These are phyloP conservation scores for Metarhizium sp. DNA, from an alignment of 2,329 filamentous ascomycete genomes.

Conservation along the genomic window DNA sequence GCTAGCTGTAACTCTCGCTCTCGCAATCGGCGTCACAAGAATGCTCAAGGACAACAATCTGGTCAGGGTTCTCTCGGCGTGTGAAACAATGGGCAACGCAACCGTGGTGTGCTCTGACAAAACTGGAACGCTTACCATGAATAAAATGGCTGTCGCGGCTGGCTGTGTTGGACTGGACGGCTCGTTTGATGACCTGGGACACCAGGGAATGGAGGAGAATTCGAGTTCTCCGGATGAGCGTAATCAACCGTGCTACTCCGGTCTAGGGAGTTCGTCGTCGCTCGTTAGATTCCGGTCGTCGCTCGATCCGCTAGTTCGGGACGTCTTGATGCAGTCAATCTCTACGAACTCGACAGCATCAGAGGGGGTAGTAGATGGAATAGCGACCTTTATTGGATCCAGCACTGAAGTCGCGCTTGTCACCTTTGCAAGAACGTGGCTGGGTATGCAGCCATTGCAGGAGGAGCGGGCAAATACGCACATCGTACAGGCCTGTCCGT, in stretches of 20 bases:
- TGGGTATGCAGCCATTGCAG: slow-evolving; percentile 35
- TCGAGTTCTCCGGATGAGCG: no score
- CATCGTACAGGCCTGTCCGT: slow-evolving; percentile 38
- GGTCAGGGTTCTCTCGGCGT: slow-evolving; percentile 56
- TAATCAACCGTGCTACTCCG: background rate
- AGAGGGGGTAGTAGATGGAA: slow-evolving; percentile 33
- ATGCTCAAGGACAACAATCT: slow-evolving; percentile 65
- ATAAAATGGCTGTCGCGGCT: slow-evolving; percentile 19
- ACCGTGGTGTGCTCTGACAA: slow-evolving; percentile 67
- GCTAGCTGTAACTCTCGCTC: slow-evolving; percentile 56
- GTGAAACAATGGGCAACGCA: slow-evolving; percentile 64
- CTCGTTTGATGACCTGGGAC: background rate
- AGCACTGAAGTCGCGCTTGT: slow-evolving; percentile 46
- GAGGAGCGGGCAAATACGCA: slow-evolving; percentile 19
- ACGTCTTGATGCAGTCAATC: slow-evolving; percentile 30
- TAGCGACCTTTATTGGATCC: slow-evolving; percentile 37
- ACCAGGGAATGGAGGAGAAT: background rate
- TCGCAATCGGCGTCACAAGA: slow-evolving; percentile 59
- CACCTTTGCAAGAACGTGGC: slow-evolving; percentile 34
- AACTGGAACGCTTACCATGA: slow-evolving; percentile 25
- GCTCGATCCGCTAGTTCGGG: slow-evolving; percentile 17
- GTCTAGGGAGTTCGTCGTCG: background rate
- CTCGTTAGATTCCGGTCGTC: background rate
- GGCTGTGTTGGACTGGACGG: background rate
- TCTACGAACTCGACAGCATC: slow-evolving; percentile 49